Conservation (phyloP, 768 basidiomycete genomes). For the Russula lepida region DNA sequence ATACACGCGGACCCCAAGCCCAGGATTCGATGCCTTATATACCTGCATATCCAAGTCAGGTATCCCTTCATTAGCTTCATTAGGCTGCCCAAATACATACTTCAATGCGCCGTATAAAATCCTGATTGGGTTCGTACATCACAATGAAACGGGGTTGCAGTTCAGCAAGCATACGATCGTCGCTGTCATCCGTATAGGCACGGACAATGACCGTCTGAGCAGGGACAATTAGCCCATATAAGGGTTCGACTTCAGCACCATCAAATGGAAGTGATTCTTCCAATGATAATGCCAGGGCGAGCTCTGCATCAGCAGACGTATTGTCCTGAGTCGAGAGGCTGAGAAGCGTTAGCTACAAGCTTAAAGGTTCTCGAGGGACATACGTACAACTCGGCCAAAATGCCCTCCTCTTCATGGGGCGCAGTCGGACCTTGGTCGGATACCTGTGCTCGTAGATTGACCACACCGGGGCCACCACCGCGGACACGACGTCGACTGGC, state of each 20-base stretch:
- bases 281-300: slow-evolving; percentile 24
- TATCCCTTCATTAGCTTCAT: not conserved
- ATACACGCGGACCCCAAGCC: slow-evolving; percentile 80
- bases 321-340: slow-evolving; percentile 16
- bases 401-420: slow-evolving; percentile 28
- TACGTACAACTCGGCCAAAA: slow-evolving; percentile 32
- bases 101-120: slow-evolving; percentile 89
- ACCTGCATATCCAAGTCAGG: slow-evolving; percentile 42
- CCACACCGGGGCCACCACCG: slow-evolving; percentile 48
- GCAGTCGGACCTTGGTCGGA: not conserved
- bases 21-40: slow-evolving; percentile 77
- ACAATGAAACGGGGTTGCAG: slow-evolving; percentile 86
- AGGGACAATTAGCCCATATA: slow-evolving; percentile 71
- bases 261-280: slow-evolving; percentile 14
- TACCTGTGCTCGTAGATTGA: slow-evolving; percentile 7
- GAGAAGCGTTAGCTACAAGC: not conserved
- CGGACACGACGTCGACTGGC: slow-evolving; percentile 66
- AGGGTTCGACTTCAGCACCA: slow-evolving; percentile 52
- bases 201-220: slow-evolving; percentile 80
- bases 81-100: slow-evolving; percentile 33
- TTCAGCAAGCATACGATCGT: slow-evolving; percentile 82
- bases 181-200: slow-evolving; percentile 85
- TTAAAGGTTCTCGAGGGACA: not conserved
- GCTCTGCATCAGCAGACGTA: slow-evolving; percentile 32
- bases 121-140: slow-evolving; percentile 91